Percentiles rank a stretch among this genome's conserved stretches.
These are phyloP conservation scores for Ophiobolus disseminans DNA, from an alignment of 2,329 filamentous ascomycete genomes.

Conservation along the genomic window DNA sequence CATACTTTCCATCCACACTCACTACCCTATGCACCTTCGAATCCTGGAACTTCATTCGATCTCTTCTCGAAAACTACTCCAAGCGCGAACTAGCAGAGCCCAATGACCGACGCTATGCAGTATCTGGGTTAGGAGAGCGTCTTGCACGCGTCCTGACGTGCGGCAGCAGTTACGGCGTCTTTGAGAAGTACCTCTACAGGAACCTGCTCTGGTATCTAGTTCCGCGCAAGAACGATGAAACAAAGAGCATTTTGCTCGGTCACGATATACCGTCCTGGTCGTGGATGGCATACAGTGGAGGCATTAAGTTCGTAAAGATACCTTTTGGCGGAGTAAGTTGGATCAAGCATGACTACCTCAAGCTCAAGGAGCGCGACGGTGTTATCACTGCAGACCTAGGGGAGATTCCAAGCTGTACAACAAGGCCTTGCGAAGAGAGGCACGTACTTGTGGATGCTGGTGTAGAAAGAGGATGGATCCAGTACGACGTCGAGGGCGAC, in stretches of 20 bases:
- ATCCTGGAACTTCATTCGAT: conserved; percentile 9
- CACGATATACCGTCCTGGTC: conserved; percentile 6
- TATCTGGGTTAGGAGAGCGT: conserved; percentile 16
- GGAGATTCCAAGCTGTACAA: no score
- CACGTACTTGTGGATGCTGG: no score
- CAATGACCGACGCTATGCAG: conserved; percentile 16
- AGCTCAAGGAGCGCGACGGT: no score
- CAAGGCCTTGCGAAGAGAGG: no score
- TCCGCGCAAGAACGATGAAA: conserved; percentile 4
- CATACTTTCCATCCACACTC: neutral
- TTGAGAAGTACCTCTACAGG: conserved; percentile 16
- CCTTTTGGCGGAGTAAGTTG: conserved; percentile 7
- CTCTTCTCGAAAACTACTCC: conserved; percentile 16
- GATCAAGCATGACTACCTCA: no score
- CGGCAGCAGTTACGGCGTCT: conserved; percentile 15
- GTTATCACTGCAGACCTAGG: no score
- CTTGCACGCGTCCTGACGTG: conserved; percentile 8
- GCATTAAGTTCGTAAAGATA: conserved; percentile 9
- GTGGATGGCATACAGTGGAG: conserved; percentile 16
- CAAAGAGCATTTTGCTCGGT: conserved; percentile 11
- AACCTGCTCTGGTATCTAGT: conserved; percentile 19
- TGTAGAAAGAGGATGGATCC: no score
- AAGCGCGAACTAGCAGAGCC: conserved; percentile 7
- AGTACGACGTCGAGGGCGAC: no score
- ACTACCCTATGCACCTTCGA: no score